These are phyloP conservation scores for Huntiella savannae DNA, from an alignment of 2,329 filamentous ascomycete genomes.

Conservation along the genomic window DNA sequence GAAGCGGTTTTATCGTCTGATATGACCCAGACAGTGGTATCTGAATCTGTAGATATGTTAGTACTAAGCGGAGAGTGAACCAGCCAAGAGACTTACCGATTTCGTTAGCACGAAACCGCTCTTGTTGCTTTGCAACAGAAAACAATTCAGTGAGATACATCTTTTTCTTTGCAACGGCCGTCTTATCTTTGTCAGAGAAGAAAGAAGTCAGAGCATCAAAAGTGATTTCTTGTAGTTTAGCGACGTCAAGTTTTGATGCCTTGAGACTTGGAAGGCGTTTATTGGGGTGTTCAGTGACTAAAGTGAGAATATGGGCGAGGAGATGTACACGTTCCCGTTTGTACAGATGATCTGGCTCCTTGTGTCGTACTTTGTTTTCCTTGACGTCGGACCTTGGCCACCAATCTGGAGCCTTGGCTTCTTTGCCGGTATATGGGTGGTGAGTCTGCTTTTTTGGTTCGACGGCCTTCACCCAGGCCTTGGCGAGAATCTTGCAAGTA, in stretches of 20 bases:
- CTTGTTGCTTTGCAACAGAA: conserved; percentile 37
- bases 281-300: conserved; percentile 32
- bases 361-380: conserved; percentile 41
- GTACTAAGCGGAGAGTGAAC: conserved; percentile 4
- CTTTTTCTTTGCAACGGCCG: conserved; percentile 34
- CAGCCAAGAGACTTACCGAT: conserved; percentile 27
- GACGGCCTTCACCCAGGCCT: conserved; percentile 57
- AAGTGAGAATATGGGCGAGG: conserved; percentile 38
- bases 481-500: conserved; percentile 52
- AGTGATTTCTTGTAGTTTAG: conserved; percentile 38
- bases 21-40: conserved; percentile 30
- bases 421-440: conserved; percentile 50
- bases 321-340: conserved; percentile 43
- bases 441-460: conserved; percentile 62
- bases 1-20: conserved; percentile 28
- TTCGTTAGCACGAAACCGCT: conserved; percentile 34
- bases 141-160: conserved; percentile 41
- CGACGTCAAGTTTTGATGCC: conserved; percentile 32
- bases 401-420: conserved; percentile 45
- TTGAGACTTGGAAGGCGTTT: conserved; percentile 32
- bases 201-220: conserved; percentile 38
- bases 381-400: conserved; percentile 38
- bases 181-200: conserved; percentile 35
- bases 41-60: conserved; percentile 23
- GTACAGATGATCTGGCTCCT: conserved; percentile 54